Base-by-base conservation (phyloP, 192 early-diverging fungal genomes). In the Coemansia sp. region DNA sequence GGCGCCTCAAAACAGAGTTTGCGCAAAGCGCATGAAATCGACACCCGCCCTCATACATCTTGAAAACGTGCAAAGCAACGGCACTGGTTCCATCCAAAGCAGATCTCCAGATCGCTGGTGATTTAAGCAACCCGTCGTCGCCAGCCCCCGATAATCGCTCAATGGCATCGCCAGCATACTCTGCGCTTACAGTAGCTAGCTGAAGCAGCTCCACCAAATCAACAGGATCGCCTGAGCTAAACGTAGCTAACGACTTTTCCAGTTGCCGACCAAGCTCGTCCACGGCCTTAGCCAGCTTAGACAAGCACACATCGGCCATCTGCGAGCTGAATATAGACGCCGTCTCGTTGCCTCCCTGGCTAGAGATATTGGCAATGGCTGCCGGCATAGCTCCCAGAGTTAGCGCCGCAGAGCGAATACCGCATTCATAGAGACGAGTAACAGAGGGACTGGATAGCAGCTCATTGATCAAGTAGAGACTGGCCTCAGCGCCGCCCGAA, bases 81-180 rank as follows among this genome's bases (percentile, higher is more conserved):
- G 76, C 63, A 6, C n/a, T 51, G 13, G 69, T 69, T 1, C 61
- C 65, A 4, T 77, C 75, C 28, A 77, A 59, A 3, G 66, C 59
- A 5, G 75, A 71, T 31, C 50, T 68, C 75, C 75, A 77, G 18
- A 77, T 72, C 14, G 62, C 66, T 35, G 35, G 62, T 5, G 75
- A 77, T 23, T 23, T 50, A 14, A 72, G 62, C 35, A 77, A 8
- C 0, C 70, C 59, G 21, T 59, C 63, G 21, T 60, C 56, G 6
- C 74, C 69, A 0, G 61, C 28, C 23, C 21, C 48, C 3, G 65
- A 77, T 26, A 72, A 23, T 23, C 38, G 43, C 33, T 67, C 66
- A 13, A 72, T 28, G 34, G 62, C 61, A 6, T 37, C 35, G 20
- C 42, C 50, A 18, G 63, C 18, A 9, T 40, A 28, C 46, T 63